Percentiles rank a stretch among this genome's conserved stretches.
Evolutionary conservation across 257 asterid genomes (phyloP).

Genomic region (Mentha longifolia): DNA sequence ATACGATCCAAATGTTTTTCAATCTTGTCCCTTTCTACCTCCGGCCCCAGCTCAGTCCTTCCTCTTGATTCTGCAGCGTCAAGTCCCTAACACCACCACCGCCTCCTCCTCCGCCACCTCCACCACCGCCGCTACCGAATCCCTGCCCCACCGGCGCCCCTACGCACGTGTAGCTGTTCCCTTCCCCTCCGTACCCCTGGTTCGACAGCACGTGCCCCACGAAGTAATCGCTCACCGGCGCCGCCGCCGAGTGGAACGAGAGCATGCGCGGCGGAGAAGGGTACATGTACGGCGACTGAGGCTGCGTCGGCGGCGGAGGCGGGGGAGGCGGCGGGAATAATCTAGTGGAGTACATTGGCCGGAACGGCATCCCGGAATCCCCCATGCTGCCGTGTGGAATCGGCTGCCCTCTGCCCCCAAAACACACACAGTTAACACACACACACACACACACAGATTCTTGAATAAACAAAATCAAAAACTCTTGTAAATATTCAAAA

Average conservation of each 20-base stretch:
- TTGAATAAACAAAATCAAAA: not conserved
- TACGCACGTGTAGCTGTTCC: conserved; percentile 64
- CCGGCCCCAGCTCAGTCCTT: conserved; percentile 54
- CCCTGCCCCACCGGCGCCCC: conserved; percentile 81
- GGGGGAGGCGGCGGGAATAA: conserved; percentile 60
- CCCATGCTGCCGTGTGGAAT: conserved; percentile 37
- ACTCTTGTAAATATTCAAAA: not conserved
- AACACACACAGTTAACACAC: not conserved
- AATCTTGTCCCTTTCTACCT: conserved; percentile 43
- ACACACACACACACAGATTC: not conserved
- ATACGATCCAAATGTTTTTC: conserved; percentile 32
- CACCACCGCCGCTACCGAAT: conserved; percentile 26
- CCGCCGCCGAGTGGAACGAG: conserved; percentile 43
- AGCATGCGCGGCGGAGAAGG: conserved; percentile 58
- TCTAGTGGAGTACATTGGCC: conserved; percentile 65
- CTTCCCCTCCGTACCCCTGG: conserved; percentile 15
- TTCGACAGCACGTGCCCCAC: conserved; percentile 63
- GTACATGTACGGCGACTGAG: conserved; percentile 48
- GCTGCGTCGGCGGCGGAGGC: conserved; percentile 41
- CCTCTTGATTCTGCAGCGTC: conserved; percentile 45
- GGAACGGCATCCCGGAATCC: conserved; percentile 52
- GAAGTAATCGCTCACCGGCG: conserved; percentile 52
- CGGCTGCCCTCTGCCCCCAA: conserved; percentile 54
- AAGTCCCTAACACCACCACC: conserved; percentile 40
- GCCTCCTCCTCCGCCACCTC: conserved; percentile 29